Evolutionary conservation across 1,139 yeast genomes (phyloP).

Genomic region (Taiozyma sp.): DNA sequence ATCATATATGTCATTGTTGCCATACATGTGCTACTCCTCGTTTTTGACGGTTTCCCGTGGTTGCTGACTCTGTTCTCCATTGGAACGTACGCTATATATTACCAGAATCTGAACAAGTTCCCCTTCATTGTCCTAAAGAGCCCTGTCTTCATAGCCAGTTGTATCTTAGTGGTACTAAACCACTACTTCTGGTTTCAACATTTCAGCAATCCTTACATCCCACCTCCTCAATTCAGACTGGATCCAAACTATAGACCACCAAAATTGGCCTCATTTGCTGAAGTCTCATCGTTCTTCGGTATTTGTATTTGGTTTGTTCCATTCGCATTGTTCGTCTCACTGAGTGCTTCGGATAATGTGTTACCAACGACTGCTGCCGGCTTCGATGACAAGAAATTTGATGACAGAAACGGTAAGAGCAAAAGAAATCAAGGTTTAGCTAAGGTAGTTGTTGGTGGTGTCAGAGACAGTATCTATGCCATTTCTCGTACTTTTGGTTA

Average conservation of each 20-base stretch:
- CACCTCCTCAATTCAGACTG: conserved; percentile 45
- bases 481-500: conserved; percentile 51
- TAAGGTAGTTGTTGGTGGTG: conserved; percentile 52
- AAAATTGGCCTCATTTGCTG: conserved; percentile 76
- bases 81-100: conserved; percentile 63
- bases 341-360: conserved; percentile 88
- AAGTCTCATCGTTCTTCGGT: conserved; percentile 92
- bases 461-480: conserved; percentile 45
- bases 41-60: conserved; percentile 78
- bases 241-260: conserved; percentile 57
- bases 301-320: conserved; percentile 93
- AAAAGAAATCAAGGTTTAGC: conserved; percentile 49
- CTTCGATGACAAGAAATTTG: conserved; percentile 19
- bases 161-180: conserved; percentile 51
- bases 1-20: conserved; percentile 56
- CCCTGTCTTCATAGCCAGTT: conserved; percentile 60
- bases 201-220: conserved; percentile 62
- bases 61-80: conserved; percentile 60
- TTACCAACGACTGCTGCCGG: conserved; percentile 50
- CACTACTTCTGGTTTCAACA: conserved; percentile 90
- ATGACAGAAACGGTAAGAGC: conserved; percentile 27
- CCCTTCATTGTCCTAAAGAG: conserved; percentile 78
- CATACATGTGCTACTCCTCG: conserved; percentile 47
- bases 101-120: conserved; percentile 70
- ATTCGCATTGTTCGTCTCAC: conserved; percentile 82